A percentile compares a stretch with the other conserved stretches of the same genome.
phyloP scores from a whole-genome alignment of 768 basidiomycete species.

The Lactarius quietus region DNA sequence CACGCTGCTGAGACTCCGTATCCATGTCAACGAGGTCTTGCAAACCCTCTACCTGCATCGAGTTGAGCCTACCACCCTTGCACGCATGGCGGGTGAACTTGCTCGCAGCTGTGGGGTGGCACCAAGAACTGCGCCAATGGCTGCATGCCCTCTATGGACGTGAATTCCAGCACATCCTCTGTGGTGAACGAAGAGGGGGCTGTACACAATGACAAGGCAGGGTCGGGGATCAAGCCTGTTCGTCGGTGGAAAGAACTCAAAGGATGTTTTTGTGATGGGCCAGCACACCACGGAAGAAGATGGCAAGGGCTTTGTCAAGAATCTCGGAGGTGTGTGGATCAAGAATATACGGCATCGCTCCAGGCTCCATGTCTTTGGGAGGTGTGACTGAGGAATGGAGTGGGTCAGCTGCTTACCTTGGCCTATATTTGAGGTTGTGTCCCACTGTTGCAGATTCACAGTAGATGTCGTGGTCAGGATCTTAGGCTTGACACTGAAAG shows the following conservation, averaged over 20 bases:
- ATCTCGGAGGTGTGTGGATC: conserved; percentile 57
- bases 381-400: too few species aligned
- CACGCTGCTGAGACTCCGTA: conserved; percentile 73
- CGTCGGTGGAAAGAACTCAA: background rate
- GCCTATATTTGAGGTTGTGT: too few species aligned
- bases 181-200: conserved; percentile 81
- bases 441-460: too few species aligned
- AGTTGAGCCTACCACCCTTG: conserved; percentile 72
- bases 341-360: conserved; percentile 64
- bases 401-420: background rate
- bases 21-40: conserved; percentile 86
- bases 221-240: too few species aligned
- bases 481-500: too few species aligned
- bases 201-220: conserved; percentile 34
- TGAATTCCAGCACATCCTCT: conserved; percentile 83
- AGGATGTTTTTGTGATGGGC: too few species aligned
- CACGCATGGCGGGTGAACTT: conserved; percentile 89
- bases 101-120: conserved; percentile 78
- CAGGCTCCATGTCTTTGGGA: conserved; percentile 62
- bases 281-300: conserved; percentile 72
- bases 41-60: conserved; percentile 87
- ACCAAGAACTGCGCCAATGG: conserved; percentile 67
- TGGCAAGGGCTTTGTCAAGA: conserved; percentile 78
- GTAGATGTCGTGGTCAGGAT: too few species aligned
- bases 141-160: conserved; percentile 80